Evolutionary conservation across 2,329 filamentous ascomycete genomes (phyloP), one percentile per base, ranked within the genome.

Genomic region (Endoconidiophora laricicola): DNA sequence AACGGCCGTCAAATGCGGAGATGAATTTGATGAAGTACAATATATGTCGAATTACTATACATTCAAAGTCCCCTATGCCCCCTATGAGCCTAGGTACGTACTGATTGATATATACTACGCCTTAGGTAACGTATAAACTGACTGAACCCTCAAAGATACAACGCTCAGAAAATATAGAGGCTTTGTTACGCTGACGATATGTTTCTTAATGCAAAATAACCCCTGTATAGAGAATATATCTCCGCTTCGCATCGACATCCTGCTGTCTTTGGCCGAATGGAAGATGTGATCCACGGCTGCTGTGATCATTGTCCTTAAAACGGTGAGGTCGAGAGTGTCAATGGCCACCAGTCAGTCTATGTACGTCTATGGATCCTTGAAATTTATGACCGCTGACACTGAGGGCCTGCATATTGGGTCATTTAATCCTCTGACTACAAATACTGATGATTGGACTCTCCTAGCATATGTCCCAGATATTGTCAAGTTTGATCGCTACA

Each of bases 391-490:
- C 55, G 85, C 94, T 57, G 76, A 94, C 56, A 84, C 86, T 1
- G 86, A 86, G 16, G 73, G 86, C 50, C 86, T 91, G 59, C 66
- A 74, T 61, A 77, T 77, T 46, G 74, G 74, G 23, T 76, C 72
- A 7, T 93, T 93, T 66, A 82, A 91, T 57, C 86, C 86, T 0
- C 70, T 90, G 37, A 88, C 82, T 0, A 18, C 16, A 18, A 18
- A 1, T 18, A 79, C 86, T 40, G 73, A 85, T 46, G 85, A 91
- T 59, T 93, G 86, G 84, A 91, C 86, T 0, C 83, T 88, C 56
- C 91, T 93, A 85, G 85, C 86, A 0, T 94, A 93, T 56, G 73
- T 93, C 36, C 83, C 85, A 9, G 84, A 87, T 56, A 88, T 84
- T 1, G 78, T 77, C 37, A 70, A 74, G 14, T 70, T 94, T 2